Conservation (phyloP, 2,329 filamentous ascomycete genomes). For the Rhynchosporium graminicola region DNA sequence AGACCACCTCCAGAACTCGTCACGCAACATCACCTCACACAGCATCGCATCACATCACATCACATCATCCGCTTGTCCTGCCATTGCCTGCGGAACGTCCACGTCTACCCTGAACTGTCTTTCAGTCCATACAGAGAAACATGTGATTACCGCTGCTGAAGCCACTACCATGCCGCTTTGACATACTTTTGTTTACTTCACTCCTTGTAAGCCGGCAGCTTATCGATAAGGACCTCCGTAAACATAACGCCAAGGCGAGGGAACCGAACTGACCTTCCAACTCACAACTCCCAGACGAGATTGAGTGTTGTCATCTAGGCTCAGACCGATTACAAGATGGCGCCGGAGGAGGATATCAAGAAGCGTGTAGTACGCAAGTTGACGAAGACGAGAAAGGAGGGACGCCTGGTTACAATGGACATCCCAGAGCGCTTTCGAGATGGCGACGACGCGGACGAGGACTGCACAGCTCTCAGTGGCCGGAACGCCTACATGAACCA, state of each 20-base stretch:
- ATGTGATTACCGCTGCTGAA: constrained; percentile 3
- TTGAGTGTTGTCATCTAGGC: constrained; percentile 14
- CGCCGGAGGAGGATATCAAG: constrained; percentile 45
- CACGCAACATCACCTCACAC: background rate
- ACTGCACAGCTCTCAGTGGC: constrained; percentile 59
- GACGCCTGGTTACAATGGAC: constrained; percentile 48
- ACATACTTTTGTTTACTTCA: background rate
- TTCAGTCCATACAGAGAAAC: background rate
- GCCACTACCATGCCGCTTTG: background rate
- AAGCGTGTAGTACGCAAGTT: constrained; percentile 46
- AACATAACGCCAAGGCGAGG: constrained; percentile 11
- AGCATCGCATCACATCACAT: too few species aligned
- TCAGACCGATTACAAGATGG: constrained; percentile 33
- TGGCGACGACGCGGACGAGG: constrained; percentile 60
- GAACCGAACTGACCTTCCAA: constrained; percentile 4
- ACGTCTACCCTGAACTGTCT: background rate
- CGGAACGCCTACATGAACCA: constrained; percentile 69
- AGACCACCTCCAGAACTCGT: constrained; percentile 2
- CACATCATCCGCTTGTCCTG: too few species aligned
- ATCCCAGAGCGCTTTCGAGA: constrained; percentile 59
- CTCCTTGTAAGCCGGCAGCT: background rate
- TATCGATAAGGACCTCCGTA: constrained; percentile 19
- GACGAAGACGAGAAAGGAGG: constrained; percentile 46
- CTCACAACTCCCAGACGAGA: constrained; percentile 15
- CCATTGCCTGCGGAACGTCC: too few species aligned